A percentile compares a stretch with the other conserved stretches of the same genome.
Evolutionary conservation across 495 filamentous ascomycete species (phyloP).

Genomic region (Corynascus novoguineensis): DNA sequence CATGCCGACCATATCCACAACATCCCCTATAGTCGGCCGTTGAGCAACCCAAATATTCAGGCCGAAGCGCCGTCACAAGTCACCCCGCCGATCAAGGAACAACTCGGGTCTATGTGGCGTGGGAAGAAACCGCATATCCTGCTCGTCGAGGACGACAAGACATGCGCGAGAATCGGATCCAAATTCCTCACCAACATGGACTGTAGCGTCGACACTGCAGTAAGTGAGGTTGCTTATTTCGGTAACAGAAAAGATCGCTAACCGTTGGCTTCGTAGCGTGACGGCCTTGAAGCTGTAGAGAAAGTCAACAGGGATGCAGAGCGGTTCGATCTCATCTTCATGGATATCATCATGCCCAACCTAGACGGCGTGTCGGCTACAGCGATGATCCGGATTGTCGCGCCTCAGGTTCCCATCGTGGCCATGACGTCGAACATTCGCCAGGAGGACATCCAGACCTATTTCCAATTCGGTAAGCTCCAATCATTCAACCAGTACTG

Average conservation of each 20-base stretch:
- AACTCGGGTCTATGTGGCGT: constrained; percentile 53
- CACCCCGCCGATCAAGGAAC: constrained; percentile 29
- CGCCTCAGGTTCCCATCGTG: constrained; percentile 79
- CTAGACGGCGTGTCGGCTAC: constrained; percentile 93
- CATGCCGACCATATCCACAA: constrained; percentile 91
- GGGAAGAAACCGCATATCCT: constrained; percentile 76
- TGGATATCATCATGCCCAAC: constrained; percentile 99
- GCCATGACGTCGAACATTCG: constrained; percentile 99
- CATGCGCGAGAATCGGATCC: constrained; percentile 86
- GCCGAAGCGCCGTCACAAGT: constrained; percentile 26
- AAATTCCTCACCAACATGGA: constrained; percentile 89
- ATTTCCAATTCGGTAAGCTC: constrained; percentile 89
- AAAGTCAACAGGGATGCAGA: constrained; percentile 71
- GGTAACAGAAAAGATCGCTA: background rate
- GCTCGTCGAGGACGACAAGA: constrained; percentile 92
- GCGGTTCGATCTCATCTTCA: constrained; percentile 89
- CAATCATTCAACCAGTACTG: background rate
- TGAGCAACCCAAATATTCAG: constrained; percentile 32
- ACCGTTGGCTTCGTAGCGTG: constrained; percentile 29
- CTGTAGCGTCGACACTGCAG: constrained; percentile 85
- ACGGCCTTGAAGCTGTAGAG: constrained; percentile 89
- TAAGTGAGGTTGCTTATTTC: constrained; percentile 46
- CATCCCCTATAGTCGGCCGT: constrained; percentile 68
- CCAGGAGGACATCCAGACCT: constrained; percentile 93
- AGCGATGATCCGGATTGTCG: constrained; percentile 85